Base-by-base conservation (phyloP, 352 stramenopile species). In the Pythium phragmitis region DNA sequence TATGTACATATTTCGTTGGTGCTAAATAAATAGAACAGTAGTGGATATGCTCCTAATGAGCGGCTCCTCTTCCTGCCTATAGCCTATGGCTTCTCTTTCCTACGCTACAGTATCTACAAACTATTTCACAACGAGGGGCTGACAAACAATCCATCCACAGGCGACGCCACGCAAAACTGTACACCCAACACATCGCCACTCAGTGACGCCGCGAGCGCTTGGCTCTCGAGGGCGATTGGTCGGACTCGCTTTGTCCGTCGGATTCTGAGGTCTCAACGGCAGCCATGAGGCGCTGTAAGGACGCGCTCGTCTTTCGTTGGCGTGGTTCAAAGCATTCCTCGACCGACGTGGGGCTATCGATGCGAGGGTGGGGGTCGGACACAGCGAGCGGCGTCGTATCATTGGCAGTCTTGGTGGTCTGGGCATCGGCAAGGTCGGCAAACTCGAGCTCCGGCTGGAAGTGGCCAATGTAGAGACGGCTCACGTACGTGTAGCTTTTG, bases 281-380 rank as follows among this genome's bases (percentile, higher is more conserved):
- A 39, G 53, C 61, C 8, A 63, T 68, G 45, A 68, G 53, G 37
- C 54, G 61, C 54, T 63, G 61, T 36, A 68, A 46, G 14, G 63
- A 54, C 28, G 63, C 37, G 13, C 55, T 64, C 19, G 63, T 60
- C 42, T 64, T 63, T 7, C 43, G 53, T 26, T 63, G 36, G 33
- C 55, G 63, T 21, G 63, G 41, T 16, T 69, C 63, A 30, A 70
- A 68, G 61, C n/a, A 56, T 21, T 70, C 63, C 19, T 70, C 63
- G 1, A 70, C 57, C 1, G 63, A 65, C 28, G 63, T 70, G 14
- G 63, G 63, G 21, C 56, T 65, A 28, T 65, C 63, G 14, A 70
- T 70, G 14, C 61, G 61, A 30, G 61, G 46, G 13, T 68, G 54
- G n/a, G 49, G 30, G 17, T 68, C 45, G 30, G 45, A 34, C 1